These are phyloP conservation scores for Fusarium nelsonii DNA, from an alignment of 2,329 filamentous ascomycete species.

Conservation along the genomic window DNA sequence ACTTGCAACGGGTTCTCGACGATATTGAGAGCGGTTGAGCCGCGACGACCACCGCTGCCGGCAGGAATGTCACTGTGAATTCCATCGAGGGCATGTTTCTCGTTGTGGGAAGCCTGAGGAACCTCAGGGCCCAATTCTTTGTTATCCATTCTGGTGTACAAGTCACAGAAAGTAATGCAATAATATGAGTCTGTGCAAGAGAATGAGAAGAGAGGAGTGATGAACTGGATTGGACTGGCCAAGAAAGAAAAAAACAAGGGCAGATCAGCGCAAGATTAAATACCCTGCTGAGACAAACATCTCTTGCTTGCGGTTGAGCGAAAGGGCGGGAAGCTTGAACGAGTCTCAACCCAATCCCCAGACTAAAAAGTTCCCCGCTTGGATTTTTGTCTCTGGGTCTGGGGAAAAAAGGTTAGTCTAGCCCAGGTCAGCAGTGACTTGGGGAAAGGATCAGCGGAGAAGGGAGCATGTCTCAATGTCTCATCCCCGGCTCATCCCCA, in stretches of 20 bases:
- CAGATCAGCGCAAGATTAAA: slow-evolving; percentile 21
- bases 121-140: slow-evolving; percentile 24
- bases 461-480: background rate
- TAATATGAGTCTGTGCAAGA: background rate
- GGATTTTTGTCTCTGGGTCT: background rate
- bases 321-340: background rate
- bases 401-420: slow-evolving; percentile 7
- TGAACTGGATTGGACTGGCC: background rate
- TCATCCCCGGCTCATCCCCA: slow-evolving; percentile 26
- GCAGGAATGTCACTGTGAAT: background rate
- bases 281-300: slow-evolving; percentile 4
- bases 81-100: slow-evolving; percentile 6
- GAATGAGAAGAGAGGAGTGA: background rate
- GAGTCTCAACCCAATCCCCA: background rate
- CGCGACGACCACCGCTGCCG: slow-evolving; percentile 1
- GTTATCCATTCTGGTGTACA: slow-evolving; percentile 16
- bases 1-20: slow-evolving; percentile 32
- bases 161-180: background rate
- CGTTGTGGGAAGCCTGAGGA: slow-evolving; percentile 17
- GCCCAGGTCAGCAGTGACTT: slow-evolving; percentile 6
- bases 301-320: background rate
- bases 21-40: slow-evolving; percentile 25
- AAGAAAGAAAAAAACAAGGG: background rate
- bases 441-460: slow-evolving; percentile 21
- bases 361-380: background rate